Evolutionary conservation across 176 grass and related monocot species (phyloP), one percentile per base, ranked within the genome.

Genomic region (Bromus sterilis): DNA sequence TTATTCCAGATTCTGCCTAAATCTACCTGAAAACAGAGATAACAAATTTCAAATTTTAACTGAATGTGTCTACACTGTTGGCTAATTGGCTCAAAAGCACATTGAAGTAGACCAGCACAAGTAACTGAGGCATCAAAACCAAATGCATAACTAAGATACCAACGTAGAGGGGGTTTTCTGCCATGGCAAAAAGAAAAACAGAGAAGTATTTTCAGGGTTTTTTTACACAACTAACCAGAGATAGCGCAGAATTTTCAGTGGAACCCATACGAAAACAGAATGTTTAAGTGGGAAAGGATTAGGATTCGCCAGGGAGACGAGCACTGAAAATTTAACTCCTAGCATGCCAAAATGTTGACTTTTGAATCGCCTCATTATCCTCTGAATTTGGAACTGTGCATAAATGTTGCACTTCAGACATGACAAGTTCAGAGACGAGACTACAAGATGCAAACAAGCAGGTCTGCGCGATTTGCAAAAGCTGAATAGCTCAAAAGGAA

Each of bases 81-180:
- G 20, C 53, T 67, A 56, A 56, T 5, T 49, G 46, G 46, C 16
- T 49, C 46, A 49, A 49, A 49, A 49, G 46, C 15, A 49, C 46
- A 49, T 49, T 49, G 46, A 49, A 49, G 46, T 65, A 51, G 36
- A 56, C 44, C 13, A 57, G 20, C 33, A 23, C 34, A 75, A 74
- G 60, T 21, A 40, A 78, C 4, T 25, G 31, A 77, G 48, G 46
- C 42, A 83, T 26, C 39, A 9, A 58, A 78, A 78, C 36, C 46
- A 67, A 55, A 43, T 57, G 26, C 61, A 68, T 44, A 75, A 58
- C 10, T 56, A 39, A 26, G 39, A 37, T 49, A 4, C 0, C 18
- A 13, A 25, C 18, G 44, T 7, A 57, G 14, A n/a, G 18, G 68
- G 16, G 26, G 30, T 75, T 85, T 91, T 94, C 94, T 97, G 89